Percentiles rank a stretch among this genome's conserved stretches.
Conservation (phyloP, 306 rosid species). For the Albizia julibrissin region DNA sequence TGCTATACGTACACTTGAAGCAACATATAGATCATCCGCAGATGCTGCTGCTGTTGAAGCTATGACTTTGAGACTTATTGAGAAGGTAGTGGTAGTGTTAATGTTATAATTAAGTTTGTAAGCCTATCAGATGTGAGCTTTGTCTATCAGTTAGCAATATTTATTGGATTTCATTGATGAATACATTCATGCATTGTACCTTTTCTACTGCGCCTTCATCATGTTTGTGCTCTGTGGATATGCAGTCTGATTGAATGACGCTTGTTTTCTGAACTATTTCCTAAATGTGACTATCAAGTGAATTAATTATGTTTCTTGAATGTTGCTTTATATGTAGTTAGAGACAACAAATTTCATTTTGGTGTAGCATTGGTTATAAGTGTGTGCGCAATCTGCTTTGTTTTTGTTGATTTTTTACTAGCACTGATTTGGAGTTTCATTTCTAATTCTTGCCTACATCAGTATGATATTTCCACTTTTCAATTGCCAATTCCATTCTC, state of each 20-base stretch:
- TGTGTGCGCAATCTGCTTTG: neutral
- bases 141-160: neutral
- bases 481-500: neutral
- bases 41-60: constrained; percentile 95
- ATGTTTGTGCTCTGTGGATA: neutral
- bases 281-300: neutral
- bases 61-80: constrained; percentile 83
- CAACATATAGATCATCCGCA: constrained; percentile 91
- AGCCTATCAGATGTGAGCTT: neutral
- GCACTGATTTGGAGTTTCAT: neutral
- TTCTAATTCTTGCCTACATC: neutral
- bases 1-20: constrained; percentile 98
- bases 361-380: neutral
- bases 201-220: neutral
- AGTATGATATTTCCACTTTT: neutral
- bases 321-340: neutral
- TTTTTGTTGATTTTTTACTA: neutral
- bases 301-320: neutral
- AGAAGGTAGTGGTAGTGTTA: constrained; percentile 54
- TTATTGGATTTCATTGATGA: neutral
- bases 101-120: neutral
- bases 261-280: neutral
- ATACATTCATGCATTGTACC: neutral
- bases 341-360: neutral
- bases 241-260: neutral